Evolutionary conservation across 805 yeast species (phyloP).

Genomic region (Ogataea philodendri): DNA sequence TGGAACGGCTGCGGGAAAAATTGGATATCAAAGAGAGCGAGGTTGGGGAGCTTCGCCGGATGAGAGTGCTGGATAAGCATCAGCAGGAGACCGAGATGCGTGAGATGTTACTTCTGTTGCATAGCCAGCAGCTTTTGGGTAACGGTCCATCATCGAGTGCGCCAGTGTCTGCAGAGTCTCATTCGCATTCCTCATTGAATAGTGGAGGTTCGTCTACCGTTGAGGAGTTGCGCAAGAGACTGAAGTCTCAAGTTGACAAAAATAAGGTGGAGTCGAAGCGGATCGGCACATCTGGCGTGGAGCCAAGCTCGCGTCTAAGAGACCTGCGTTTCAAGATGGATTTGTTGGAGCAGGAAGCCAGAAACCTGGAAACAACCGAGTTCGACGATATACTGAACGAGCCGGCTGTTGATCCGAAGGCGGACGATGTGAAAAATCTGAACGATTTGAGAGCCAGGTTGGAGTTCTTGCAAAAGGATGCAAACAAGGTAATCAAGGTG

Average conservation of each 20-base stretch:
- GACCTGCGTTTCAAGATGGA: slow-evolving; percentile 82
- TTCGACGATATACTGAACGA: slow-evolving; percentile 48
- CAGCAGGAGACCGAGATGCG: slow-evolving; percentile 76
- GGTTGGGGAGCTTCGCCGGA: slow-evolving; percentile 60
- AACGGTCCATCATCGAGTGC: slow-evolving; percentile 27
- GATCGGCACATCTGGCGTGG: slow-evolving; percentile 50
- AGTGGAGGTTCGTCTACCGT: slow-evolving; percentile 20
- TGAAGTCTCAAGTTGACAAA: slow-evolving; percentile 45
- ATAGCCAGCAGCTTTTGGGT: slow-evolving; percentile 37
- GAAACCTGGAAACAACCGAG: slow-evolving; percentile 82
- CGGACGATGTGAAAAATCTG: slow-evolving; percentile 55
- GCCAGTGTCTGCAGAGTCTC: slow-evolving; percentile 15
- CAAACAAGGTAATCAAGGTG: slow-evolving; percentile 71
- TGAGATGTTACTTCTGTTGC: slow-evolving; percentile 63
- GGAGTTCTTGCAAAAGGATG: slow-evolving; percentile 64
- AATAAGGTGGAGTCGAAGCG: slow-evolving; percentile 42
- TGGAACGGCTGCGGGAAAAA: slow-evolving; percentile 58
- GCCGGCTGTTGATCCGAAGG: slow-evolving; percentile 26
- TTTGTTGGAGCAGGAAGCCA: slow-evolving; percentile 76
- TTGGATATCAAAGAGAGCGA: slow-evolving; percentile 60
- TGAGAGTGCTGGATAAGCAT: slow-evolving; percentile 62
- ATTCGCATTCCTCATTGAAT: slow-evolving; percentile 12
- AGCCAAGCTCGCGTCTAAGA: slow-evolving; percentile 74
- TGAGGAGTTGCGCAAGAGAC: slow-evolving; percentile 37
- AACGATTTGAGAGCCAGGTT: slow-evolving; percentile 55